These are phyloP conservation scores for Euphorbia schlechtendalii DNA, from an alignment of 441 rosid genomes.

Conservation along the genomic window DNA sequence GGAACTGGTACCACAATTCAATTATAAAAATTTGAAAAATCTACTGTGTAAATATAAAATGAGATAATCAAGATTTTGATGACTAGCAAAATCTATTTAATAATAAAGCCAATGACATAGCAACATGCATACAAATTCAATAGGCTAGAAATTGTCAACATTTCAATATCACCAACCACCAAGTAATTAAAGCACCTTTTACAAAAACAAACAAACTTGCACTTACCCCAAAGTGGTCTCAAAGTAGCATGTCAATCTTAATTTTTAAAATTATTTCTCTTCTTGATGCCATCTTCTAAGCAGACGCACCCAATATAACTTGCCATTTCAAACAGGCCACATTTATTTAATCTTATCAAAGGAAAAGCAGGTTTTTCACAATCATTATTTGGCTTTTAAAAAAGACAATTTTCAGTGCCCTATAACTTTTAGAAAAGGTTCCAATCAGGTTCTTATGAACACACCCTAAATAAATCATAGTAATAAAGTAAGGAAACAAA, in stretches of 20 bases:
- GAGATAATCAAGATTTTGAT: too few relatives aligned
- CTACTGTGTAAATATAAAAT: too few relatives aligned
- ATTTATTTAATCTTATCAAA: constrained; percentile 10
- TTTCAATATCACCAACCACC: constrained; percentile 26
- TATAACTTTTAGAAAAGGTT: constrained; percentile 12
- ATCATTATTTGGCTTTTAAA: too few relatives aligned
- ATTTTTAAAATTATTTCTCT: not conserved
- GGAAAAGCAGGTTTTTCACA: not conserved
- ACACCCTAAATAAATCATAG: not conserved
- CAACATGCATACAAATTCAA: too few relatives aligned
- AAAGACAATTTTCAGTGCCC: constrained; percentile 3
- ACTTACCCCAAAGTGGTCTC: constrained; percentile 8
- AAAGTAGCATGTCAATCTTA: constrained; percentile 13
- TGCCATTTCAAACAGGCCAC: too few relatives aligned
- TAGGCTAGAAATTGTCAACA: constrained; percentile 26
- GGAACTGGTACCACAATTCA: too few relatives aligned
- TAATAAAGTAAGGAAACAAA: too few relatives aligned
- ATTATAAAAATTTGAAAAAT: too few relatives aligned
- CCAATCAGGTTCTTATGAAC: constrained; percentile 2
- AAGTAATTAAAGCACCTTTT: constrained; percentile 11
- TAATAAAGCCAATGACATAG: too few relatives aligned
- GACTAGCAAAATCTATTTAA: too few relatives aligned
- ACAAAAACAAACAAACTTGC: not conserved
- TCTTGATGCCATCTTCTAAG: too few relatives aligned
- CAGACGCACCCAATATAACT: not conserved